Percentiles rank a stretch among this genome's conserved stretches.
phyloP scores from a whole-genome alignment of 2,329 filamentous ascomycete genomes.

The Nectriaceae sp. region DNA sequence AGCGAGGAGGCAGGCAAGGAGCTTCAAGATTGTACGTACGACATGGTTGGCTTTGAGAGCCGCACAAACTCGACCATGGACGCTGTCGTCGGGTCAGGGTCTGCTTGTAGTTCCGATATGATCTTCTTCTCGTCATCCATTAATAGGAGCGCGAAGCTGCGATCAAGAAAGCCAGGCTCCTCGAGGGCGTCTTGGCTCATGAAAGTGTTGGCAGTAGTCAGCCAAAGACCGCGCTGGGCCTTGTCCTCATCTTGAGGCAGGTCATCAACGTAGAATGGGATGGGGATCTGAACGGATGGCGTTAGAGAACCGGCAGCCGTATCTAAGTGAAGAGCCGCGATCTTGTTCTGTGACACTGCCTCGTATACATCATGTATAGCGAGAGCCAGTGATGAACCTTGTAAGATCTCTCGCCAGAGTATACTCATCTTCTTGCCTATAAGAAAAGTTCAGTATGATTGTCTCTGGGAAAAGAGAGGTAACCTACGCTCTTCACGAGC shows the following conservation, averaged over 20 bases:
- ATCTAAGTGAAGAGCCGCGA: slow-evolving; percentile 80
- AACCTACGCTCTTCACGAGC: slow-evolving; percentile 68
- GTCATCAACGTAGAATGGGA: slow-evolving; percentile 71
- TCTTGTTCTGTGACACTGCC: slow-evolving; percentile 79
- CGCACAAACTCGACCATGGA: slow-evolving; percentile 82
- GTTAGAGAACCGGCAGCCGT: slow-evolving; percentile 59
- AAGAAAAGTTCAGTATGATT: slow-evolving; percentile 16
- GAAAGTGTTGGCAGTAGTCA: slow-evolving; percentile 83
- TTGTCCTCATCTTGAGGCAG: slow-evolving; percentile 69
- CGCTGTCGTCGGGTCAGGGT: slow-evolving; percentile 73
- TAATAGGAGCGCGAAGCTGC: slow-evolving; percentile 83
- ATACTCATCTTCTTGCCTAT: slow-evolving; percentile 60
- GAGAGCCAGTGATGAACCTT: slow-evolving; percentile 75
- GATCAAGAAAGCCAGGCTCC: slow-evolving; percentile 71
- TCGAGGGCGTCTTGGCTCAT: slow-evolving; percentile 67
- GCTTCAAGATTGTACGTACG: slow-evolving; percentile 43
- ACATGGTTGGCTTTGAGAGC: slow-evolving; percentile 68
- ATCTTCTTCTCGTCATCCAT: slow-evolving; percentile 79
- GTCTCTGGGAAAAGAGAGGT: no score
- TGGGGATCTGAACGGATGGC: slow-evolving; percentile 65
- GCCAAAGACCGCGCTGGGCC: slow-evolving; percentile 75
- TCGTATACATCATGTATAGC: slow-evolving; percentile 83
- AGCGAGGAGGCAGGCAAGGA: neutral
- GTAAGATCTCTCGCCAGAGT: slow-evolving; percentile 71
- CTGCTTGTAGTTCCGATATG: slow-evolving; percentile 72